A percentile compares a stretch with the other conserved stretches of the same genome.
Conservation (phyloP, 208 protist genomes). For the Leishmania braziliensis region DNA sequence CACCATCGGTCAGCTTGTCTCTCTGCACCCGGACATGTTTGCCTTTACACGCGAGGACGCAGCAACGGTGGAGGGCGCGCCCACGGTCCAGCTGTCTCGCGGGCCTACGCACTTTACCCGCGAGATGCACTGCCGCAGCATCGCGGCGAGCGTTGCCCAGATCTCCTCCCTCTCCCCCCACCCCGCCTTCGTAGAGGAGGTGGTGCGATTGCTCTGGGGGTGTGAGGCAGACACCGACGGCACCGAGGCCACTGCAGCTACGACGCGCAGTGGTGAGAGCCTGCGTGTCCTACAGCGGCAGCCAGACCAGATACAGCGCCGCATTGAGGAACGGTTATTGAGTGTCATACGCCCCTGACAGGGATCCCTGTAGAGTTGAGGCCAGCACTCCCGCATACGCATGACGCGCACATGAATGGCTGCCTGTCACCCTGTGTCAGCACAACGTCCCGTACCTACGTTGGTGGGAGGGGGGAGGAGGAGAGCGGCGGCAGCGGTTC, state of each 20-base stretch:
- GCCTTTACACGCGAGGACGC: slow-evolving; percentile 3
- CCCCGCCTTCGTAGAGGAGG: slow-evolving; percentile 50
- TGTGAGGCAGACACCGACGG: not conserved
- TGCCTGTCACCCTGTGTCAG: not conserved
- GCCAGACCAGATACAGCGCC: not conserved
- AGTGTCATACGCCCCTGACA: not conserved
- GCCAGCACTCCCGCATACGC: not conserved
- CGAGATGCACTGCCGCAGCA: slow-evolving; percentile 42
- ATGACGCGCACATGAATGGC: not conserved
- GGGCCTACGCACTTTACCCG: slow-evolving; percentile 7
- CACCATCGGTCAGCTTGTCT: slow-evolving; percentile 43
- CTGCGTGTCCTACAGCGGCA: not conserved
- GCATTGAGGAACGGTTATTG: no score
- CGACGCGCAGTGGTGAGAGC: not conserved
- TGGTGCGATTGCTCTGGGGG: slow-evolving; percentile 52
- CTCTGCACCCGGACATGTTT: slow-evolving; percentile 58
- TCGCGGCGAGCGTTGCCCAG: slow-evolving; percentile 61
- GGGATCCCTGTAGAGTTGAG: not conserved
- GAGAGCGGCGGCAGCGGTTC: no score
- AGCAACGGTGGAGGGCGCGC: not conserved
- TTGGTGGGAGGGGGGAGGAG: not conserved
- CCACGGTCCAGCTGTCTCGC: not conserved
- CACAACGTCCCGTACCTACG: not conserved
- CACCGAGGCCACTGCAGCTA: not conserved
- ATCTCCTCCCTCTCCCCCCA: slow-evolving; percentile 61